A percentile compares a stretch with the other conserved stretches of the same genome.
Evolutionary conservation across 768 basidiomycete species (phyloP).

Genomic region (Suillus fuscotomentosus): DNA sequence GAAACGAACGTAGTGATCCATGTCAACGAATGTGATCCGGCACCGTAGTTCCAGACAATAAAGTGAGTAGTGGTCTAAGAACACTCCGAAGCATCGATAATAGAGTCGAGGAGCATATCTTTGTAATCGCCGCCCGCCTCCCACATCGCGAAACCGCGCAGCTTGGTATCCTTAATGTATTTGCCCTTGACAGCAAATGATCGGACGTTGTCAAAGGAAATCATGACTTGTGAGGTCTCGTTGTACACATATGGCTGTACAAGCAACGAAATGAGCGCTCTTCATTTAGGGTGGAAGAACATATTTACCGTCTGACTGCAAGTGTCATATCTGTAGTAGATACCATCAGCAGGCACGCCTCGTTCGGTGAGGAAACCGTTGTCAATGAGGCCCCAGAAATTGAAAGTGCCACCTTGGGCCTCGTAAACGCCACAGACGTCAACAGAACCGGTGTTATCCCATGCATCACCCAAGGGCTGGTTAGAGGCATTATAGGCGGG

Average conservation of each 20-base stretch:
- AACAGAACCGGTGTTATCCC: conserved; percentile 46
- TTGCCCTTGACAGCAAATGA: conserved; percentile 62
- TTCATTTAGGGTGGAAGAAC: neutral
- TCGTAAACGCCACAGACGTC: conserved; percentile 54
- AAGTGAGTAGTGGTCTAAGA: conserved; percentile 32
- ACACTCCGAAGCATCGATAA: conserved; percentile 38
- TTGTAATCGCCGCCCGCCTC: conserved; percentile 65
- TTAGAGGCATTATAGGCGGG: conserved; percentile 45
- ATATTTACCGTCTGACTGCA: conserved; percentile 71
- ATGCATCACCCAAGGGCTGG: conserved; percentile 53
- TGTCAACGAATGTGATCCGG: neutral
- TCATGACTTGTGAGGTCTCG: conserved; percentile 48
- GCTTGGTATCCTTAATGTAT: conserved; percentile 50
- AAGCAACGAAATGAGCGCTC: conserved; percentile 7
- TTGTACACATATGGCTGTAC: conserved; percentile 71
- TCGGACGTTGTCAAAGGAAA: conserved; percentile 62
- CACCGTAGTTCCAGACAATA: neutral
- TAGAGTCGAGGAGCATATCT: conserved; percentile 62
- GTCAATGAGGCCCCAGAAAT: conserved; percentile 59
- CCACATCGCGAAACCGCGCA: conserved; percentile 74
- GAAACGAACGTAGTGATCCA: neutral
- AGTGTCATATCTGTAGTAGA: conserved; percentile 55
- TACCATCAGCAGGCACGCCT: conserved; percentile 37
- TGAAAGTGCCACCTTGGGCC: conserved; percentile 51
- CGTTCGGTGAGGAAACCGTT: conserved; percentile 47